These are phyloP conservation scores for Galerina sulciceps DNA, from an alignment of 768 basidiomycete genomes.

Conservation along the genomic window DNA sequence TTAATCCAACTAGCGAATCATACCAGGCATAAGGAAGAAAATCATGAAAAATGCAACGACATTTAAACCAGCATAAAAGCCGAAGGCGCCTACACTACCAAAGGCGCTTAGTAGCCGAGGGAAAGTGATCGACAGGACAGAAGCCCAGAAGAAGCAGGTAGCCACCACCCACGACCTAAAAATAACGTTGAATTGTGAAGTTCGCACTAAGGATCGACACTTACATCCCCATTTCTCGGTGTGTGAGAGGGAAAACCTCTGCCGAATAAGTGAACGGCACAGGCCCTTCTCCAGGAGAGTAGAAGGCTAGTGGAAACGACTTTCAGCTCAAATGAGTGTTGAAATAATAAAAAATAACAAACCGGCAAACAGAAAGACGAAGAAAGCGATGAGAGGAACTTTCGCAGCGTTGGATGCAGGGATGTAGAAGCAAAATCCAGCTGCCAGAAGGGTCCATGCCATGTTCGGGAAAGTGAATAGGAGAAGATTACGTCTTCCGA, in stretches of 20 bases:
- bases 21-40: constrained; percentile 58
- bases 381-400: constrained; percentile 46
- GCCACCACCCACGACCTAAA: constrained; percentile 57
- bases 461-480: constrained; percentile 83
- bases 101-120: constrained; percentile 57
- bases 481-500: constrained; percentile 77
- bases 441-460: constrained; percentile 73
- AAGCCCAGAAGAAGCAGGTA: constrained; percentile 54
- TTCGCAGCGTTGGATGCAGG: constrained; percentile 36
- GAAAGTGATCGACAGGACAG: constrained; percentile 62
- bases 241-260: constrained; percentile 87
- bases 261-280: constrained; percentile 92
- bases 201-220: constrained; percentile 25
- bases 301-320: constrained; percentile 48
- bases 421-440: constrained; percentile 76
- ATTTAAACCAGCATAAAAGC: constrained; percentile 60
- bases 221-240: constrained; percentile 68
- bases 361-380: constrained; percentile 49
- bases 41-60: constrained; percentile 56
- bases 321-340: background rate
- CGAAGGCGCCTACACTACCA: constrained; percentile 51
- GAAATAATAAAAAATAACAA: constrained; percentile 6
- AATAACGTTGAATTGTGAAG: constrained; percentile 26
- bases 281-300: constrained; percentile 88
- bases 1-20: constrained; percentile 11